Evolutionary conservation across 2,329 filamentous ascomycete species (phyloP), one percentile per base, ranked within the genome.

Genomic region (Tolypocladium amazonense): DNA sequence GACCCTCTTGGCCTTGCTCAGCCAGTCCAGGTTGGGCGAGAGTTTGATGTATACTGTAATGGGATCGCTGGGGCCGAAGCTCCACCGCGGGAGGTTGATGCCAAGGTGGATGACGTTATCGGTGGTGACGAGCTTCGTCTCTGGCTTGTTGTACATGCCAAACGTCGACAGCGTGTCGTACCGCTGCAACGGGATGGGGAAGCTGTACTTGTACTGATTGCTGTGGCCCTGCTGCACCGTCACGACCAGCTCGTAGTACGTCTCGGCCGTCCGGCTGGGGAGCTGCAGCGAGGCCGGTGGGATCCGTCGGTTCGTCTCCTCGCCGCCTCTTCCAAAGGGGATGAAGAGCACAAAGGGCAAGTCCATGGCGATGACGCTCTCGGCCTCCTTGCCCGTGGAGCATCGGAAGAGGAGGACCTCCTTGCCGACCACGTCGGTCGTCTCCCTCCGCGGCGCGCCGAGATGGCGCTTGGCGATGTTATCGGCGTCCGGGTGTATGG

Each of bases 81-180:
- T 97, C 92, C 93, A 97, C 63, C 92, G 86, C 30, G 94, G 93
- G 65, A 99, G 79, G 62, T 92, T 96, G 66, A 97, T 96, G 54
- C 90, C 91, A 59, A 97, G 79, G 11, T 91, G 95, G 62, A 97
- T 90, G 59, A 97, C 78, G 73, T 96, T 94, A 76, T 97, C 94
- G 57, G 89, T 86, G 38, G 92, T 90, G 62, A 87, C 85, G 68
- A 95, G 88, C 59, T 91, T 90, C 61, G 88, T 89, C 73, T 97
- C 93, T 20, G 92, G 93, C 59, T 92, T 88, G 76, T 97, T 97
- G 79, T 97, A 99, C 94, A 97, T 97, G 75, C 94, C 94, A 76
- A 99, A 99, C 1, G 94, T 97, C 50, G 92, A 97, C 56, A 99
- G 80, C 1, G 93, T 99, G 73, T 99, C 94, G 77, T 97, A 99